Base-by-base conservation (phyloP, 495 filamentous ascomycete genomes). In the Bryoglossum gracile region DNA sequence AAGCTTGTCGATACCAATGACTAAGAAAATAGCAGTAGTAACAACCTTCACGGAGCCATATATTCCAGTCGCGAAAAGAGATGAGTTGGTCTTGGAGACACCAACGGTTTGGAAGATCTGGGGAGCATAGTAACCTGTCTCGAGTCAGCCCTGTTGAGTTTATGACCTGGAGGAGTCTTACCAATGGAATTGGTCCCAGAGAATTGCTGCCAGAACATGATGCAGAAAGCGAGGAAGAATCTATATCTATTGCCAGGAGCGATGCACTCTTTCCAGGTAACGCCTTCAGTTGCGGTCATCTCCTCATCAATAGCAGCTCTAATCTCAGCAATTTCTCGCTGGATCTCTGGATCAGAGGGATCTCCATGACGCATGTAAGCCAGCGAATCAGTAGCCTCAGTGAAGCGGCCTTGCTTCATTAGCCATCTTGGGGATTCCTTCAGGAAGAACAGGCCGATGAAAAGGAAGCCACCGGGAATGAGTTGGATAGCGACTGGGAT, bases 191-290 rank as follows among this genome's bases (percentile, higher is more conserved):
- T 78, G 4, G 69, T 75, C 5, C 72, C 74, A 0, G 70, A 68
- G 53, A 72, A 76, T 43, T 78, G 75, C 53, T 76, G 73, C 46
- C 67, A 75, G 48, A 78, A 58, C 70, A 77, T 75, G 18, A 76
- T 63, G 4, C 64, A 38, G 34, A 74, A 71, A 8, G 59, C 65
- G 17, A 67, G 54, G 30, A 69, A 54, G 55, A 73, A 71, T 6
- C 71, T 71, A 25, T 66, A 65, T 0, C 58, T 50, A 43, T 55
- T 61, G 23, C 43, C 56, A 17, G 54, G 50, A 3, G 17, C 24
- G 4, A 56, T 18, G 18, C 35, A 55, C 28, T 55, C 58, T 23
- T 51, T 55, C 52, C 51, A 59, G 6, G 32, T 49, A 1, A 56
- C 48, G 8, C 55, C 55, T 18, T 56, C 51, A 8, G 52, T 56